A percentile compares a stretch with the other conserved stretches of the same genome.
These are phyloP conservation scores for Nicotiana noctiflora DNA, from an alignment of 257 asterid species.

Conservation along the genomic window DNA sequence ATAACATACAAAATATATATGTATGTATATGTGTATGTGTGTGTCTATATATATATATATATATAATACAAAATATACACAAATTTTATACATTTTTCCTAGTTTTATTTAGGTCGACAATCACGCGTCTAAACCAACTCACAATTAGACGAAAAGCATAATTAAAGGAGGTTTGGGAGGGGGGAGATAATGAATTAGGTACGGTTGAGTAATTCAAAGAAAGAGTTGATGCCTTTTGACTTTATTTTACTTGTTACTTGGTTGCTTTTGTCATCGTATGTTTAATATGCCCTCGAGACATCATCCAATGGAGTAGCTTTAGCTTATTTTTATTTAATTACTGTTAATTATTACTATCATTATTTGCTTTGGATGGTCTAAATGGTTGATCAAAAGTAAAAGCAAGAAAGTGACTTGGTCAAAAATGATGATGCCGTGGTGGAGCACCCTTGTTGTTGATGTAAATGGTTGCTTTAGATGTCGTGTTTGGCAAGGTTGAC, in stretches of 20 bases:
- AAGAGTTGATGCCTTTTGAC: slow-evolving; percentile 5
- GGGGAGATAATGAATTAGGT: slow-evolving; percentile 19
- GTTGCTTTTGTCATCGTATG: neutral
- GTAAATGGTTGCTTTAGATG: neutral
- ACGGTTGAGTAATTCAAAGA: neutral
- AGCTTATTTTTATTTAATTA: neutral
- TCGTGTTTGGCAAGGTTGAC: slow-evolving; percentile 20
- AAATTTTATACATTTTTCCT: too few relatives aligned
- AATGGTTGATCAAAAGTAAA: slow-evolving; percentile 6
- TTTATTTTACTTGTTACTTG: neutral
- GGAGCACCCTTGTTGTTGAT: neutral
- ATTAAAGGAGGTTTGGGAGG: neutral
- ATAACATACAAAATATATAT: too few relatives aligned
- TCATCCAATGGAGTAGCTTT: neutral
- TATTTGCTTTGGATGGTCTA: neutral
- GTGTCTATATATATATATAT: too few relatives aligned
- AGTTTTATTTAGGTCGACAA: too few relatives aligned
- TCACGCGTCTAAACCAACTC: neutral
- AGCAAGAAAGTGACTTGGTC: slow-evolving; percentile 11
- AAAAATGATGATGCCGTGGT: slow-evolving; percentile 8
- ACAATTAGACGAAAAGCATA: neutral
- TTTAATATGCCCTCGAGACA: neutral
- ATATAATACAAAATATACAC: too few relatives aligned
- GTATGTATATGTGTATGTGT: too few relatives aligned
- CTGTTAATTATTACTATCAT: neutral